These are phyloP conservation scores for Suillus spraguei DNA, from an alignment of 768 basidiomycete species.

Conservation along the genomic window DNA sequence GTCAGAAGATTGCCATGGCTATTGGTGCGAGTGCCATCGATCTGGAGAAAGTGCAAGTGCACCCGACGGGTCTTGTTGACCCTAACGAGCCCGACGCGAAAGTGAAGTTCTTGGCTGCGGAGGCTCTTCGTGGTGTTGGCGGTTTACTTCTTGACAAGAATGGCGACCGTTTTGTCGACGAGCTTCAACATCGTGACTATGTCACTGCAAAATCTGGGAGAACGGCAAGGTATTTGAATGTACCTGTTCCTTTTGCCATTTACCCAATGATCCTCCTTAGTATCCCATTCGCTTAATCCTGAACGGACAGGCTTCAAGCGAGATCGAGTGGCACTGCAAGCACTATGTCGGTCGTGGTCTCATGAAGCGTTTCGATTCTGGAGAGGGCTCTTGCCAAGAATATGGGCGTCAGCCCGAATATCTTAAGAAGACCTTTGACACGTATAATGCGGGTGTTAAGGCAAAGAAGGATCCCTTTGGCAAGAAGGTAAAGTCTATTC, in stretches of 20 bases:
- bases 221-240: constrained; percentile 72
- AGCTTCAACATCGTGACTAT: constrained; percentile 93
- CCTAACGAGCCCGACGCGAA: constrained; percentile 93
- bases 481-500: constrained; percentile 69
- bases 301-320: constrained; percentile 86
- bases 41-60: constrained; percentile 99
- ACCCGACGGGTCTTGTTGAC: constrained; percentile 97
- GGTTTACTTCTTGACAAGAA: constrained; percentile 91
- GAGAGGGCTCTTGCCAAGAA: constrained; percentile 92
- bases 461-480: constrained; percentile 95
- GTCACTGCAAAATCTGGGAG: constrained; percentile 96
- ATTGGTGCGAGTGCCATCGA: constrained; percentile 90
- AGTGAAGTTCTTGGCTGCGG: constrained; percentile 97
- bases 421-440: constrained; percentile 91
- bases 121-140: constrained; percentile 95
- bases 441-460: constrained; percentile 79
- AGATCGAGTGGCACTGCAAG: constrained; percentile 99
- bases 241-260: not conserved
- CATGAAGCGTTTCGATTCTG: constrained; percentile 93
- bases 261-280: constrained; percentile 37
- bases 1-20: constrained; percentile 90
- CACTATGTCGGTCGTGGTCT: constrained; percentile 96
- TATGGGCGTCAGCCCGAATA: constrained; percentile 79
- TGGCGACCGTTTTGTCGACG: constrained; percentile 93
- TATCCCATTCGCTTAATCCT: constrained; percentile 93